Evolutionary conservation across 345 rosid genomes (phyloP).

Genomic region (Conringia planisiliqua): DNA sequence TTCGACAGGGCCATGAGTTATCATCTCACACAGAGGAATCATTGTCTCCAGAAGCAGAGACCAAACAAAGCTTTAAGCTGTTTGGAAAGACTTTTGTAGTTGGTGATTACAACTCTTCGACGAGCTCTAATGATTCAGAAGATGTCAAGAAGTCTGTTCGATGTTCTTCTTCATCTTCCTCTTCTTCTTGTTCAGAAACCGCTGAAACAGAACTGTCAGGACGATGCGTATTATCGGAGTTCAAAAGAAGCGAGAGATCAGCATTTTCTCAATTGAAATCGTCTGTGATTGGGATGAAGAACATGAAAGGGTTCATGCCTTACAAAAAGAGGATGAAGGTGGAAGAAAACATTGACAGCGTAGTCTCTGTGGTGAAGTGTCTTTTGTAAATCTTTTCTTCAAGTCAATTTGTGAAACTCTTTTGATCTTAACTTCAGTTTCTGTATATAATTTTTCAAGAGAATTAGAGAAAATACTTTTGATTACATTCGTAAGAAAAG

Average conservation of each 20-base stretch:
- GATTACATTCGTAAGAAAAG: conserved; percentile 14
- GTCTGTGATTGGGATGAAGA: conserved; percentile 20
- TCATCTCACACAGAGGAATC: conserved; percentile 30
- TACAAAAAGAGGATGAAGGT: conserved; percentile 44
- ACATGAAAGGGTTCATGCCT: conserved; percentile 57
- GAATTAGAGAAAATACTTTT: conserved; percentile 3
- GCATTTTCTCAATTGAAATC: conserved; percentile 34
- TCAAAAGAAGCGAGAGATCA: conserved; percentile 38
- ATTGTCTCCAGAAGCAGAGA: conserved; percentile 30
- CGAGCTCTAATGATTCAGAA: conserved; percentile 42
- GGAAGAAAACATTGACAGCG: conserved; percentile 23
- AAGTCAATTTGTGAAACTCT: neutral
- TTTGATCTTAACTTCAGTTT: conserved; percentile 22
- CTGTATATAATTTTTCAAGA: conserved; percentile 13
- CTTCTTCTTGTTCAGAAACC: conserved; percentile 11
- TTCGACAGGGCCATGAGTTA: conserved; percentile 17
- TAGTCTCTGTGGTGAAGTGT: conserved; percentile 14
- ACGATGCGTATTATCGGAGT: neutral
- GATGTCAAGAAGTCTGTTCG: conserved; percentile 26
- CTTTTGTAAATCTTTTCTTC: conserved; percentile 3
- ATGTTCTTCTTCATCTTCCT: conserved; percentile 18
- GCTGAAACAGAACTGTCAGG: neutral
- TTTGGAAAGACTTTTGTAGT: conserved; percentile 64
- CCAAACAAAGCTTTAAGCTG: conserved; percentile 54
- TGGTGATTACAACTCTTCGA: conserved; percentile 37